Evolutionary conservation across 2,329 filamentous ascomycete genomes (phyloP).

Genomic region (Huntiella moniliformis): DNA sequence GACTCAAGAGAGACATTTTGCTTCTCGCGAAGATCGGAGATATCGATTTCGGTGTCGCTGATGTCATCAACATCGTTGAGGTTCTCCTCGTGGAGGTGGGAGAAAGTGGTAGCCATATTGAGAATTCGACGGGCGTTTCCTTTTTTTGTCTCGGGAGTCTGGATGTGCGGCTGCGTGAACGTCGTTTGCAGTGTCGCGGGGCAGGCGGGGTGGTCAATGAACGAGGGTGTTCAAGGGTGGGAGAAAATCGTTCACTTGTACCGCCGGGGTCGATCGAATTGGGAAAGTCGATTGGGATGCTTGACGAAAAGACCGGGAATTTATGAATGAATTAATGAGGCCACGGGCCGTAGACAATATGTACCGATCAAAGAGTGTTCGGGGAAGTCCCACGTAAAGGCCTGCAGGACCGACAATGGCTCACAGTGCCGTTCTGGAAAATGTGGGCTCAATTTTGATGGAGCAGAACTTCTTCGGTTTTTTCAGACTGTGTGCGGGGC

Average conservation of each 20-base stretch:
- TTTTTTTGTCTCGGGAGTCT: slow-evolving; percentile 13
- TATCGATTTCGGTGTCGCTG: slow-evolving; percentile 86
- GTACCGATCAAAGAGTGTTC: neutral
- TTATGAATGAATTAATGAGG: neutral
- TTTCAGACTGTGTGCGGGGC: slow-evolving; percentile 11
- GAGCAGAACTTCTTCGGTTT: slow-evolving; percentile 5
- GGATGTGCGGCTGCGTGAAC: slow-evolving; percentile 5
- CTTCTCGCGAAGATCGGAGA: slow-evolving; percentile 82
- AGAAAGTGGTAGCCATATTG: slow-evolving; percentile 87
- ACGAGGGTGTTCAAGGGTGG: neutral
- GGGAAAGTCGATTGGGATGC: neutral
- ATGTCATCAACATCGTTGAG: slow-evolving; percentile 59
- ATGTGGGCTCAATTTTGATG: slow-evolving; percentile 11
- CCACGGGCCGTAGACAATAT: neutral
- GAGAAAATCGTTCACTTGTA: neutral
- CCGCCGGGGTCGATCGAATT: too few relatives aligned
- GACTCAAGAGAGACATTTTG: slow-evolving; percentile 93
- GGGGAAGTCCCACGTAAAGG: neutral
- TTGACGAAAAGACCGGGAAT: neutral
- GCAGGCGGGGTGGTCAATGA: slow-evolving; percentile 10
- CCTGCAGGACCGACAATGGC: neutral
- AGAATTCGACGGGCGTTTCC: slow-evolving; percentile 14
- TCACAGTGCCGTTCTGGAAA: slow-evolving; percentile 1
- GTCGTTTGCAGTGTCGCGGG: neutral
- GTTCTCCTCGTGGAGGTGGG: slow-evolving; percentile 80